Base-by-base conservation (phyloP, 768 basidiomycete genomes). In the Rhodosporidiobolus sp. region DNA sequence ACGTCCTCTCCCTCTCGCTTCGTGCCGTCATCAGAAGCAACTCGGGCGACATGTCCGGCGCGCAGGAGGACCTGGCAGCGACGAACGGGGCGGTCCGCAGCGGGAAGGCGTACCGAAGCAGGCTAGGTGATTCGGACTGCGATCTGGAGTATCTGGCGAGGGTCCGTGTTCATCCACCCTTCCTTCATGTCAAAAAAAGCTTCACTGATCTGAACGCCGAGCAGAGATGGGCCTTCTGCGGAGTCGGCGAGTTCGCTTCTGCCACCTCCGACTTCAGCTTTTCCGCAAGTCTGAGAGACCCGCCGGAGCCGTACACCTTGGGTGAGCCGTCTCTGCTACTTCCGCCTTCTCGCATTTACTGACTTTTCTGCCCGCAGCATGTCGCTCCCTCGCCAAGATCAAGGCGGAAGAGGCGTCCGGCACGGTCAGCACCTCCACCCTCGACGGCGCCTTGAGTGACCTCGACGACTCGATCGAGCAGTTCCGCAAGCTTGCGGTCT, bases 71-170 rank as follows among this genome's bases (percentile, higher is more conserved):
- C n/a, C 66, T 75, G 17, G 62, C 65, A 5, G 50, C 56, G 24
- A 70, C 66, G 24, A 75, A 75, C 52, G 11, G 28, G 12, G 73
- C 69, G 1, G 58, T 75, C 5, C n/a, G 63, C 1, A 60, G 24
- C 30, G 66, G 67, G 7, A 45, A 56, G 14, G 66, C 66, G 46
- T 75, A 70, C 43, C 30, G 73, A 28, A 70, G 69, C 53, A 28
- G 66, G n/a, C 30, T 70, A 2, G 73, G 73, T 0, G 73, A 75
- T n/a, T n/a, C 38, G 4, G 73, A 75, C 11, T 61, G 50, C 43
- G 73, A 75, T 30, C 32, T 75, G 22, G 73, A 75, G 50, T 75
- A 61, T 35, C 49, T 75, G 34, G 69, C 67, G 34, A 45, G 72
- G 24, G 38, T 22, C 26, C 6, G 56, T 17, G n/a, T n/a, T n/a